These are phyloP conservation scores for Lichtheimia ramosa DNA, from an alignment of 371 early-diverging fungal genomes.

Conservation along the genomic window DNA sequence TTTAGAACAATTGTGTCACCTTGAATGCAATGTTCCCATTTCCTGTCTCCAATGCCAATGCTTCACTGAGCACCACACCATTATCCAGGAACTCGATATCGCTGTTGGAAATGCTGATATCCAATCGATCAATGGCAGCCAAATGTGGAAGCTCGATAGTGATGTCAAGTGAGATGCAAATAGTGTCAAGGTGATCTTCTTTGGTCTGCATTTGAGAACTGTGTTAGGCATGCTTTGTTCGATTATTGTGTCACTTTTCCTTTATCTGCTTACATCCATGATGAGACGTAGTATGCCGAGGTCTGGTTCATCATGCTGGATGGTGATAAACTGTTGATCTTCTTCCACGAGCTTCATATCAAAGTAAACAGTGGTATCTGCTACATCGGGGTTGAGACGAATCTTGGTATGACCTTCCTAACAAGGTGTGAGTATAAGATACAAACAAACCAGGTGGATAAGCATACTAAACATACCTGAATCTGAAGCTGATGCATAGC, in stretches of 20 bases:
- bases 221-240: no score
- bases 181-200: not conserved
- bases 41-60: not conserved
- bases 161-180: not conserved
- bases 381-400: not conserved
- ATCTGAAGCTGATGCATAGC: not conserved
- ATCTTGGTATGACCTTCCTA: not conserved
- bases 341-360: not conserved
- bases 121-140: slow-evolving; percentile 1
- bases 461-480: no score
- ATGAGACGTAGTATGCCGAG: not conserved
- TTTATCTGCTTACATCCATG: not conserved
- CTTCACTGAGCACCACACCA: not conserved
- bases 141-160: not conserved
- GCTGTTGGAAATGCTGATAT: not conserved
- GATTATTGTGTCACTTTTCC: not conserved
- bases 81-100: not conserved
- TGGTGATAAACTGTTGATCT: not conserved
- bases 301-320: not conserved
- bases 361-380: not conserved
- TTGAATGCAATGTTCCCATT: not conserved
- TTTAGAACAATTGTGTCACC: not conserved
- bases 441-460: no score
- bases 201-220: not conserved
- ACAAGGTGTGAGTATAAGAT: no score